Base-by-base conservation (phyloP, 1,284 basidiomycete species). In the Ustilago loliicola region DNA sequence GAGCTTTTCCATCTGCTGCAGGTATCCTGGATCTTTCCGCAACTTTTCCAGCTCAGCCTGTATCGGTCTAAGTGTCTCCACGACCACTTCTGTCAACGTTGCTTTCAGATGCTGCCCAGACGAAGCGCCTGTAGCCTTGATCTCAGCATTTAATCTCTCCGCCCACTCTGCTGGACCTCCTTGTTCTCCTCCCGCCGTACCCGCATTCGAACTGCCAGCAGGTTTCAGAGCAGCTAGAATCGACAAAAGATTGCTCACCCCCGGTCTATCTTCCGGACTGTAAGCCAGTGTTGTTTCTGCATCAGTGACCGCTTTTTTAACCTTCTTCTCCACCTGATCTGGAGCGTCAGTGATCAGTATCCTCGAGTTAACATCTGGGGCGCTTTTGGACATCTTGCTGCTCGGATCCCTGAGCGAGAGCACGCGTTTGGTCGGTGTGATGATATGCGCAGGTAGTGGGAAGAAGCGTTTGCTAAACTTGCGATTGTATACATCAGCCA, bases 351-450 rank as follows among this genome's bases (percentile, higher is more conserved):
- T 96, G 45, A 98, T 89, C 63, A 94, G 88, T 78, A 98, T 94
- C 29, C 95, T 92, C 1, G 94, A 95, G n/a, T 90, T 88, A 1
- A 90, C 79, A 83, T 94, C 91, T 0, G 92, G 92, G 0, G 93
- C 90, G 0, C 96, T 98, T 87, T 98, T 98, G 47, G 95, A 97
- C 96, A 98, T 98, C 87, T 98, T 98, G 11, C 92, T 90, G 0
- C 89, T 88, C 0, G 95, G 94, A 85, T 96, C 93, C 64, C 91
- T 91, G 17, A 98, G 90, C 3, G 94, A 96, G 9, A 96, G 90
- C 19, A 88, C 84, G 11, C 87, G 79, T 29, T 88, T 95, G 88
- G 58, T 91, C 0, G 91, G 90, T 0, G 94, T 95, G 79, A 91
- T 91, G 45, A 95, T 88, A 69, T 91, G 90, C 54, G 90, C 88